phyloP scores from a whole-genome alignment of 768 basidiomycete species.

The Neoboletus subvelutipes region DNA sequence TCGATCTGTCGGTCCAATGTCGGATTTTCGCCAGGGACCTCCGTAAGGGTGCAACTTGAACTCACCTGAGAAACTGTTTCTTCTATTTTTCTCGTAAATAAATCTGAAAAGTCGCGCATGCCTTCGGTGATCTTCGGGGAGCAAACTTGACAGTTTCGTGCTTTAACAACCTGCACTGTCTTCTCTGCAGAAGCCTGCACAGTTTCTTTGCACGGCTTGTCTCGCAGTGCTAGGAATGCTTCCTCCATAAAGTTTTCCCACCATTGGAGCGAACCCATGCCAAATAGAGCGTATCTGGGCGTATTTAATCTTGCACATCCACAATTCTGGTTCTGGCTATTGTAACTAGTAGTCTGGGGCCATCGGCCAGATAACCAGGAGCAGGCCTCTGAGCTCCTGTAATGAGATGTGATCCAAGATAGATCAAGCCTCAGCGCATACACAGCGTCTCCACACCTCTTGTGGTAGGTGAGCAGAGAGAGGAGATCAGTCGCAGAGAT shows the following conservation, averaged over 20 bases:
- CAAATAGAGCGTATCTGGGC: not conserved
- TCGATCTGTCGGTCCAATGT: slow-evolving; percentile 9
- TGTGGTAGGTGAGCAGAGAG: slow-evolving; percentile 23
- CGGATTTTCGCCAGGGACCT: not conserved
- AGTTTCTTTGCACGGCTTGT: slow-evolving; percentile 18
- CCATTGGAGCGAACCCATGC: slow-evolving; percentile 8
- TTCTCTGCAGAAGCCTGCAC: not conserved
- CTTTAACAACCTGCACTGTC: not conserved
- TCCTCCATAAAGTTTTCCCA: slow-evolving; percentile 25
- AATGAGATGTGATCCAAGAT: slow-evolving; percentile 18
- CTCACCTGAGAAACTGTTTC: slow-evolving; percentile 16
- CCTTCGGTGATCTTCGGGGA: not conserved
- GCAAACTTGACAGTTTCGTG: not conserved
- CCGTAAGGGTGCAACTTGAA: not conserved
- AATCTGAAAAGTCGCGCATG: slow-evolving; percentile 16
- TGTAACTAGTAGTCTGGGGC: not conserved
- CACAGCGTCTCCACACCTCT: slow-evolving; percentile 13
- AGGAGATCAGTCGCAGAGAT: slow-evolving; percentile 30
- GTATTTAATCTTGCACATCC: not conserved
- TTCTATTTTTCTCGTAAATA: slow-evolving; percentile 14
- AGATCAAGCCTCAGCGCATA: not conserved
- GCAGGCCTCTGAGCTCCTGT: not conserved
- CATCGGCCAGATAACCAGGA: not conserved
- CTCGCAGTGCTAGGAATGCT: slow-evolving; percentile 8
- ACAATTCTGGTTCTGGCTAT: no score